Evolutionary conservation across 371 early-diverging fungal species (phyloP).

Genomic region (Capillidium rhysosporum): DNA sequence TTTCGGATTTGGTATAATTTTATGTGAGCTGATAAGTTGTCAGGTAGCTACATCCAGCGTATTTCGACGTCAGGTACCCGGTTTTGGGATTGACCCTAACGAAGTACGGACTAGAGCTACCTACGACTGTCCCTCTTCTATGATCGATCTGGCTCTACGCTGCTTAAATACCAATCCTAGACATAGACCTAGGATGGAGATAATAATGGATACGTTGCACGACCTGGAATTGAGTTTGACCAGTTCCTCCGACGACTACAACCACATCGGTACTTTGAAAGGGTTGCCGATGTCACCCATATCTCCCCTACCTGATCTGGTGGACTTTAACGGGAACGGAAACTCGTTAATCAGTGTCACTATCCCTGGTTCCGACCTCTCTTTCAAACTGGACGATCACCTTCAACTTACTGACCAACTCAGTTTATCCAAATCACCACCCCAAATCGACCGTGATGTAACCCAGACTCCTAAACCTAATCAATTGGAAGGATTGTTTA

Average conservation of each 20-base stretch:
- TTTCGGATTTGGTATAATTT: slow-evolving; percentile 30
- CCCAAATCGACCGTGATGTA: background rate
- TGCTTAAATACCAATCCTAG: slow-evolving; percentile 6
- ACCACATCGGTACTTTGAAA: background rate
- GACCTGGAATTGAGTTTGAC: background rate
- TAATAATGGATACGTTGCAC: background rate
- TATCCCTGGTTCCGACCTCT: background rate
- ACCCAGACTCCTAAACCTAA: background rate
- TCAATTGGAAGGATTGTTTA: background rate
- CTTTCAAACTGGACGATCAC: background rate
- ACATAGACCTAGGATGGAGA: background rate
- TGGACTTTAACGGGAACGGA: background rate
- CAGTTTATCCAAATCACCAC: background rate
- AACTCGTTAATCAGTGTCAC: background rate
- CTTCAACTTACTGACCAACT: background rate
- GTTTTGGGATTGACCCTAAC: slow-evolving; percentile 17
- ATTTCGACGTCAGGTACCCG: slow-evolving; percentile 17
- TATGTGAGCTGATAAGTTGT: slow-evolving; percentile 24
- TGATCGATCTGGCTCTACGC: slow-evolving; percentile 14
- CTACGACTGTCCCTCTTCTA: slow-evolving; percentile 11
- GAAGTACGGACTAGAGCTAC: slow-evolving; percentile 13
- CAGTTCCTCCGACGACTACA: background rate
- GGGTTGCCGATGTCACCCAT: background rate
- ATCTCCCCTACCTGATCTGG: background rate
- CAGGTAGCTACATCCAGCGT: slow-evolving; percentile 16